These are phyloP conservation scores for Pythium dissimile DNA, from an alignment of 352 stramenopile genomes.

Conservation along the genomic window DNA sequence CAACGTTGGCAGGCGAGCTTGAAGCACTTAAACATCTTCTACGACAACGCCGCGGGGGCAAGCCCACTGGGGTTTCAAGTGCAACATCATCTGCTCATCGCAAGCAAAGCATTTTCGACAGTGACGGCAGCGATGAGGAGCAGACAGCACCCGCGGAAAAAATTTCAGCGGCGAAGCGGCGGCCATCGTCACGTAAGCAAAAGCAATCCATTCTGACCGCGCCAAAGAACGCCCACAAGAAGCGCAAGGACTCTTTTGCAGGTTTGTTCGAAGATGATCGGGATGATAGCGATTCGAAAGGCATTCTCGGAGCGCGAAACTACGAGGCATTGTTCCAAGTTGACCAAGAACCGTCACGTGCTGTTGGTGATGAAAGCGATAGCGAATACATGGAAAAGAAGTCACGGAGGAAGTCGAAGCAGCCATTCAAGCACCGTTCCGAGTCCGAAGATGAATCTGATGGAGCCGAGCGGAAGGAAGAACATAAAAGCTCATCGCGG, in stretches of 20 bases:
- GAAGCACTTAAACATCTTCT: slow-evolving; percentile 68
- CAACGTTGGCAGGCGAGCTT: slow-evolving; percentile 59
- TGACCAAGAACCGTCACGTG: slow-evolving; percentile 1
- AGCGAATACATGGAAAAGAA: slow-evolving; percentile 20
- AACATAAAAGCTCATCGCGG: not conserved
- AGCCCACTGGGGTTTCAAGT: not conserved
- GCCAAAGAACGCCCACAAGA: slow-evolving; percentile 11
- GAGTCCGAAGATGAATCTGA: too few relatives aligned
- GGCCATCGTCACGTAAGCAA: slow-evolving; percentile 2
- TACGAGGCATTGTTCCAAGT: slow-evolving; percentile 63
- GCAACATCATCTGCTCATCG: slow-evolving; percentile 4
- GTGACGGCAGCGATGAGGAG: slow-evolving; percentile 47
- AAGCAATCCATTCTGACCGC: slow-evolving; percentile 10
- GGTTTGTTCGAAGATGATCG: slow-evolving; percentile 63
- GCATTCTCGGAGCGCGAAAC: slow-evolving; percentile 28
- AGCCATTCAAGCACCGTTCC: not conserved
- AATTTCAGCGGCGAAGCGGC: slow-evolving; percentile 3
- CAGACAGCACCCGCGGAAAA: slow-evolving; percentile 14
- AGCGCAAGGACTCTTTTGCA: slow-evolving; percentile 73
- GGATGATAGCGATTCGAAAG: not conserved
- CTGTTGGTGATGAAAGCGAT: slow-evolving; percentile 10
- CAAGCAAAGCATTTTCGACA: slow-evolving; percentile 78
- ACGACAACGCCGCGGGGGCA: slow-evolving; percentile 25
- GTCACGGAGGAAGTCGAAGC: not conserved
- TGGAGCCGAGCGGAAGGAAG: not conserved